phyloP scores from a whole-genome alignment of 345 rosid species.

The Hevea brasiliensis region DNA sequence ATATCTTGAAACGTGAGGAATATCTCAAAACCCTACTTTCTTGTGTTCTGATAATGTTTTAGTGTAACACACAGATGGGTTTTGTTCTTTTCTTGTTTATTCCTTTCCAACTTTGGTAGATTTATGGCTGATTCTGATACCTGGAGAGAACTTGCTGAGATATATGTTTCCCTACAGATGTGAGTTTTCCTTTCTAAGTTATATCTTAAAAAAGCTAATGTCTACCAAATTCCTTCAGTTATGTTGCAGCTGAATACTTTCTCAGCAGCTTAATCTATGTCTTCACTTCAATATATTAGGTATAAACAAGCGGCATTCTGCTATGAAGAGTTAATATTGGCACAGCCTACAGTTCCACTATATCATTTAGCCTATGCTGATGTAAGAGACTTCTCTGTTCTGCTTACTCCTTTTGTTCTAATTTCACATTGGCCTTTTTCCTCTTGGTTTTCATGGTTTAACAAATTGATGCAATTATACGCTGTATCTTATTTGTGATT shows the following conservation, averaged over 20 bases:
- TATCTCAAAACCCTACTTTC: conserved; percentile 7
- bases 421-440: not conserved
- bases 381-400: conserved; percentile 39
- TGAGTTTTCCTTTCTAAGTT: conserved; percentile 37
- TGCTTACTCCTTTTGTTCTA: conserved; percentile 9
- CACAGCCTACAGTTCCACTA: conserved; percentile 75
- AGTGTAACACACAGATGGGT: conserved; percentile 8
- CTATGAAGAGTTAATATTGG: conserved; percentile 89
- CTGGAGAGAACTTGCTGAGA: conserved; percentile 98
- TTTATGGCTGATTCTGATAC: conserved; percentile 99
- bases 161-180: conserved; percentile 91
- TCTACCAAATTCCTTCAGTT: not conserved
- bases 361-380: conserved; percentile 76
- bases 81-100: conserved; percentile 6
- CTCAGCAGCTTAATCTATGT: conserved; percentile 13
- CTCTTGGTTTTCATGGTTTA: not conserved
- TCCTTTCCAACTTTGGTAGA: conserved; percentile 34
- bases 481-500: not conserved
- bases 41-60: conserved; percentile 19
- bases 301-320: conserved; percentile 99
- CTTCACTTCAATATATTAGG: conserved; percentile 47
- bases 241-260: conserved; percentile 6
- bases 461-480: not conserved
- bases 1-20: conserved; percentile 85
- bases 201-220: not conserved